Conservation (phyloP, 805 yeast genomes). For the Monosporozyma unispora region DNA sequence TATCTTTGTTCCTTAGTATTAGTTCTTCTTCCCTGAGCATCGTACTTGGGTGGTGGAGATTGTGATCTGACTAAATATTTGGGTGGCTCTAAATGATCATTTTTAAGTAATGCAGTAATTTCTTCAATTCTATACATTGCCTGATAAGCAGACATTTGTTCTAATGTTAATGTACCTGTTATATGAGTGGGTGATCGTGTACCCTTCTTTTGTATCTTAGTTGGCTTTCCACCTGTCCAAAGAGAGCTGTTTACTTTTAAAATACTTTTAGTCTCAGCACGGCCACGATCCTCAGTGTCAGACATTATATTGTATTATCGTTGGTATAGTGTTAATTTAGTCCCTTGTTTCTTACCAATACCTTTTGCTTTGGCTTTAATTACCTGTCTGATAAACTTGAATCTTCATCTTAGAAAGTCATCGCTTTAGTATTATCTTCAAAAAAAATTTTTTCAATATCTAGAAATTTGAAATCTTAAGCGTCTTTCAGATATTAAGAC, state of each 20-base stretch:
- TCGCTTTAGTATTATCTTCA: background rate
- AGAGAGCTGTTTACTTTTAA: background rate
- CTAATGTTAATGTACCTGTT: conserved; percentile 49
- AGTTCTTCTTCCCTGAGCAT: conserved; percentile 67
- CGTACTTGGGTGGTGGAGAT: conserved; percentile 91
- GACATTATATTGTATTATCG: background rate
- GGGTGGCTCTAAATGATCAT: conserved; percentile 32
- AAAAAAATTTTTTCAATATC: background rate
- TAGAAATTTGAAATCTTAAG: background rate
- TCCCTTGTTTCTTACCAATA: too few species aligned
- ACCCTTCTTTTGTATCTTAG: conserved; percentile 1
- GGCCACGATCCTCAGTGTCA: background rate
- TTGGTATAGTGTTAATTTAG: background rate
- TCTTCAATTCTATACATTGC: conserved; percentile 70
- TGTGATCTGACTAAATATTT: conserved; percentile 50
- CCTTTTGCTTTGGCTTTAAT: too few species aligned
- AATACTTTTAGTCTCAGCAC: background rate
- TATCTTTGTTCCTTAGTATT: conserved; percentile 74
- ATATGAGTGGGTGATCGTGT: conserved; percentile 33
- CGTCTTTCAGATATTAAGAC: background rate
- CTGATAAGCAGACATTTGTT: conserved; percentile 72
- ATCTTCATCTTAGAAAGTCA: background rate
- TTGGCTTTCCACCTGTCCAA: conserved; percentile 4
- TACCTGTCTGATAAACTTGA: background rate
- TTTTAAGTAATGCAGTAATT: conserved; percentile 46